A percentile compares a stretch with the other conserved stretches of the same genome.
Conservation (phyloP, 1,139 yeast genomes). For the Taphrina pruni region DNA sequence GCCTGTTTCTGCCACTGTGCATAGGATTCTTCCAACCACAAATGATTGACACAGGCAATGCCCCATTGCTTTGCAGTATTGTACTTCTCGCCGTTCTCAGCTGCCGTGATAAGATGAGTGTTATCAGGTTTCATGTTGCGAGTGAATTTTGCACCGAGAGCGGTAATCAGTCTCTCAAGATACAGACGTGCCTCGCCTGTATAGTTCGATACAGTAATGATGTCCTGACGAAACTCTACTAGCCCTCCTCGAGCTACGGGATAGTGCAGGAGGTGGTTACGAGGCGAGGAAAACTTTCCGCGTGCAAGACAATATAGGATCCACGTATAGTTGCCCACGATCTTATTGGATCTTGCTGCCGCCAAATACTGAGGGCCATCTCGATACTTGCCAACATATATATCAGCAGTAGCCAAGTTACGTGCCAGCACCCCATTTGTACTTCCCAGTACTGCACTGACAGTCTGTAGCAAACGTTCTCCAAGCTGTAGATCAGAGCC, state of each 20-base stretch:
- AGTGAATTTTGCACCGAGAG: conserved; percentile 79
- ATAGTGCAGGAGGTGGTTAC: conserved; percentile 65
- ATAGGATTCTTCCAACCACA: conserved; percentile 89
- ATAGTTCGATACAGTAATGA: conserved; percentile 76
- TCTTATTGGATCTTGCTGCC: conserved; percentile 51
- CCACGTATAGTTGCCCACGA: conserved; percentile 77
- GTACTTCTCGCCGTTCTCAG: conserved; percentile 72
- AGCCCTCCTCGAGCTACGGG: conserved; percentile 68
- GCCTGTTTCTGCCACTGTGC: conserved; percentile 65
- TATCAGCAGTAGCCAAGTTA: conserved; percentile 55
- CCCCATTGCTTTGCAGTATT: conserved; percentile 73
- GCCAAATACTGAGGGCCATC: conserved; percentile 61
- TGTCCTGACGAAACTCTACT: conserved; percentile 59
- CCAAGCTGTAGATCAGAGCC: conserved; percentile 53
- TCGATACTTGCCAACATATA: conserved; percentile 71
- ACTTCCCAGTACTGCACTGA: conserved; percentile 52
- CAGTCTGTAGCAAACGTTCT: conserved; percentile 48
- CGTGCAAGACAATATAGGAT: conserved; percentile 67
- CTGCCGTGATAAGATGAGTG: conserved; percentile 73
- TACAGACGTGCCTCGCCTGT: conserved; percentile 83
- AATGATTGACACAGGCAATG: conserved; percentile 69
- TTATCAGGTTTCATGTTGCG: conserved; percentile 69
- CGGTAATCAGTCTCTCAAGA: conserved; percentile 65
- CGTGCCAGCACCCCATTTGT: conserved; percentile 56
- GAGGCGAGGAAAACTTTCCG: conserved; percentile 65